Conservation (phyloP, 768 basidiomycete genomes). For the Amanita polypyramis region DNA sequence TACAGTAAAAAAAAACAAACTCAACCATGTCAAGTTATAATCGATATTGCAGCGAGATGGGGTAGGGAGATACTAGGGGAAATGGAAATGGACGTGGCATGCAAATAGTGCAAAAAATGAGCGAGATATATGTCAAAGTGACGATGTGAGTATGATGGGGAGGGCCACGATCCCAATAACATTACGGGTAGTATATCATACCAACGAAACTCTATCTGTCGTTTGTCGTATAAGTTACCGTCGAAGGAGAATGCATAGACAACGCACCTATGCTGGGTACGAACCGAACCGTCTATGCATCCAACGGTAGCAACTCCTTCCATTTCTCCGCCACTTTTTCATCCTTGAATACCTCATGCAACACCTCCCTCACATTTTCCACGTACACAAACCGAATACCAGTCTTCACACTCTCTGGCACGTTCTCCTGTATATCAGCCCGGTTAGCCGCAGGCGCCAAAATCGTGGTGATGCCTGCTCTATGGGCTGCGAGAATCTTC, state of each 20-base stretch:
- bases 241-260: background rate
- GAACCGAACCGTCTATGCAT: background rate
- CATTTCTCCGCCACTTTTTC: conserved; percentile 45
- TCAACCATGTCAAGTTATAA: background rate
- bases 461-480: conserved; percentile 92
- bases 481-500: conserved; percentile 94
- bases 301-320: conserved; percentile 43
- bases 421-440: conserved; percentile 95
- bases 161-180: background rate
- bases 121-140: background rate
- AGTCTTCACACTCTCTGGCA: conserved; percentile 89
- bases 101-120: background rate
- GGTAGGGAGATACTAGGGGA: background rate
- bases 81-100: no score
- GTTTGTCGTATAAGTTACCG: background rate
- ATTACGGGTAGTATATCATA: background rate
- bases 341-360: conserved; percentile 77
- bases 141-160: no score
- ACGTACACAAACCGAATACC: conserved; percentile 95
- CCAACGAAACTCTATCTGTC: background rate
- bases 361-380: conserved; percentile 83
- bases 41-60: background rate
- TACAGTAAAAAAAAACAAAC: background rate
- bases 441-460: conserved; percentile 81
- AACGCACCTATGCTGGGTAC: background rate